Conservation (phyloP, 306 rosid genomes). For the Potentilla sterilis region DNA sequence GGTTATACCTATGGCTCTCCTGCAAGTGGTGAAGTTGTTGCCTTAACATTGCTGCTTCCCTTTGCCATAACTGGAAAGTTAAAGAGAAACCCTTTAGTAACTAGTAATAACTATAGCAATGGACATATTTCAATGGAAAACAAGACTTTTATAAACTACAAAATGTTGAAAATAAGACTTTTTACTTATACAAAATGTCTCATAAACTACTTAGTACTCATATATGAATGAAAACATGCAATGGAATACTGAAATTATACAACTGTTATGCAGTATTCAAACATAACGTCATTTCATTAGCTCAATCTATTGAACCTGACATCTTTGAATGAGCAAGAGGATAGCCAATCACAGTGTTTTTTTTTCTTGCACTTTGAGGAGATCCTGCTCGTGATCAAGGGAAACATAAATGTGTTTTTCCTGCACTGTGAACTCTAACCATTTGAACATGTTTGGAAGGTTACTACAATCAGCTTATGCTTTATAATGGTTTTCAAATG, state of each 20-base stretch:
- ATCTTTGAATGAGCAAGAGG: background rate
- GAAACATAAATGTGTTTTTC: background rate
- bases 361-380: background rate
- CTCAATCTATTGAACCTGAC: background rate
- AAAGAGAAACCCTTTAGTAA: conserved; percentile 14
- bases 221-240: background rate
- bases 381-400: background rate
- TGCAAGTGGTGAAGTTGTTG: conserved; percentile 76
- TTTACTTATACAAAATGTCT: background rate
- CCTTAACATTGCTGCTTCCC: conserved; percentile 78
- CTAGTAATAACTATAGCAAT: conserved; percentile 12
- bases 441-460: no score
- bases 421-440: no score
- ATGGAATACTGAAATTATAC: background rate
- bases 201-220: background rate
- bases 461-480: background rate
- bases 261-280: background rate
- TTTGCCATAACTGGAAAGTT: conserved; percentile 75
- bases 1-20: conserved; percentile 70
- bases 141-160: background rate
- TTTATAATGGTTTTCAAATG: background rate
- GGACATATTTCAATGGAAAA: background rate
- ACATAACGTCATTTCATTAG: background rate
- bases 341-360: background rate
- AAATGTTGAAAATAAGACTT: background rate